Percentiles rank a stretch among this genome's conserved stretches.
Conservation (phyloP, 345 rosid genomes). For the Bretschneidera sinensis region DNA sequence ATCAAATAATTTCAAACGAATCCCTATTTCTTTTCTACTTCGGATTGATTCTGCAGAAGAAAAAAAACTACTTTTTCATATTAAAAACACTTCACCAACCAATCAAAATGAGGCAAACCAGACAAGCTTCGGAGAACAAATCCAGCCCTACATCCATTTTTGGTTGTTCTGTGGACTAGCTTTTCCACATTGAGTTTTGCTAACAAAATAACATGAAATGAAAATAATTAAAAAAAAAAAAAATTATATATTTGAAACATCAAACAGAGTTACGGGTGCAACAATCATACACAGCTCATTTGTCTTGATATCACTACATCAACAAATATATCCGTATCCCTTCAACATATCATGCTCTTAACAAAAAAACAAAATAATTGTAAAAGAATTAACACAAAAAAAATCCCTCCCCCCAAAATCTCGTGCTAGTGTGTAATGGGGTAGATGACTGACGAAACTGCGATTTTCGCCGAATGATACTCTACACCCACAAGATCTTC, state of each 20-base stretch:
- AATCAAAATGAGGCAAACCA: no score
- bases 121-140: no score
- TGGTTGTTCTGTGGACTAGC: no score
- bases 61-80: no score
- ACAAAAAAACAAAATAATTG: constrained; percentile 12
- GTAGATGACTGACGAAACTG: constrained; percentile 1
- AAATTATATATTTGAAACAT: constrained; percentile 15
- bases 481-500: constrained; percentile 21
- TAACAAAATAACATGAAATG: no score
- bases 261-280: constrained; percentile 17
- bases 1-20: no score
- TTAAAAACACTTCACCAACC: no score
- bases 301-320: constrained; percentile 12
- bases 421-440: constrained; percentile 17
- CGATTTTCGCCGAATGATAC: constrained; percentile 3
- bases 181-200: no score
- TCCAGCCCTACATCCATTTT: no score
- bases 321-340: constrained; percentile 16
- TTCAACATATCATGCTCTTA: constrained; percentile 16
- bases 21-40: no score
- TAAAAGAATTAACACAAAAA: constrained; percentile 31
- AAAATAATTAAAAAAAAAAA: no score
- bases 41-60: no score
- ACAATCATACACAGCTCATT: constrained; percentile 24
- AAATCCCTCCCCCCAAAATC: constrained; percentile 10